Evolutionary conservation across 2,329 filamentous ascomycete species (phyloP).

Genomic region (Colletotrichum chlorophyti): DNA sequence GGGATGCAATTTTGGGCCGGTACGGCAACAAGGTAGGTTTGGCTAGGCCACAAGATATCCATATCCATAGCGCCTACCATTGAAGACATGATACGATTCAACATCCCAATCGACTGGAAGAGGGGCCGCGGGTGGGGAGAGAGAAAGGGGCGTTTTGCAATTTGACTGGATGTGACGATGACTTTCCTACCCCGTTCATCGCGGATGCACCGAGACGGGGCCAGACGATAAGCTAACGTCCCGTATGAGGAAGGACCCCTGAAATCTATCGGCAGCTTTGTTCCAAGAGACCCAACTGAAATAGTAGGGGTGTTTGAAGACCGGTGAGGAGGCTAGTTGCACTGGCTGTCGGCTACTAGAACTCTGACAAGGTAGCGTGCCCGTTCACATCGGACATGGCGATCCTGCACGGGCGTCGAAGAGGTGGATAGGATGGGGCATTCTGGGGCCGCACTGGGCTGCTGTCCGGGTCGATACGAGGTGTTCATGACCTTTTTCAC

Average conservation of each 20-base stretch:
- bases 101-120: constrained; percentile 24
- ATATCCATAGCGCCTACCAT: too few relatives aligned
- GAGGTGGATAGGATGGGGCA: too few relatives aligned
- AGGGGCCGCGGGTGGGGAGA: constrained; percentile 14
- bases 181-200: constrained; percentile 14
- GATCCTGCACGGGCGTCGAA: too few relatives aligned
- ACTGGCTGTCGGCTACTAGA: neutral
- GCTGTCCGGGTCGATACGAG: constrained; percentile 16
- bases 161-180: constrained; percentile 8
- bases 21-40: neutral
- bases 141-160: neutral
- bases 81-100: constrained; percentile 26
- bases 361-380: too few relatives aligned
- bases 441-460: neutral
- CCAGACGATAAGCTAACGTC: constrained; percentile 23
- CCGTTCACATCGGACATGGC: too few relatives aligned
- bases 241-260: constrained; percentile 28
- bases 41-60: neutral
- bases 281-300: neutral
- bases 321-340: constrained; percentile 11
- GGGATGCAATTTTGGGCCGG: too few relatives aligned
- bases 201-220: constrained; percentile 28
- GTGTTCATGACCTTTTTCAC: constrained; percentile 1
- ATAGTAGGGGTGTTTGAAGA: neutral
- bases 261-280: constrained; percentile 18